Evolutionary conservation across 2,329 filamentous ascomycete genomes (phyloP), one percentile per base, ranked within the genome.

Genomic region (Penicillium sp.): DNA sequence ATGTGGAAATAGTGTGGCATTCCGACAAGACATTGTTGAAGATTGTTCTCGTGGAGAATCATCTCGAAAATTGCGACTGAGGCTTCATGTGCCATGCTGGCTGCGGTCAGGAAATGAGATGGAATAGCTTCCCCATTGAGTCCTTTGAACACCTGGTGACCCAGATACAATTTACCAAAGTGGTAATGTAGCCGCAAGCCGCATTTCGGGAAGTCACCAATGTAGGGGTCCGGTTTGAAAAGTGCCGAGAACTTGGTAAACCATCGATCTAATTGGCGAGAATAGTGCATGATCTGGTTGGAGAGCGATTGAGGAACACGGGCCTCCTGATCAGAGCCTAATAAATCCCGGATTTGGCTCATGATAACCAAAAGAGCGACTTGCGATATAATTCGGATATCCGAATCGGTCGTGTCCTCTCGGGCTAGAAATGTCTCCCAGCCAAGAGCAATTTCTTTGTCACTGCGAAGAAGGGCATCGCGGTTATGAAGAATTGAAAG

Each of bases 91-190:
- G 64, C 65, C 56, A 64, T 63, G 8, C 53, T 49, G 2, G 65
- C 64, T 6, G 65, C 60, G 6, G 56, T 55, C 18, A 61, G 43
- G 23, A 72, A 70, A 44, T 69, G 64, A 9, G 68, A 58, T 4
- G 68, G 69, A 20, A 72, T 70, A 4, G 70, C 55, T 65, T 71
- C 50, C 52, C 64, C 52, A n/a, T 64, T 62, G 3, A 78, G 67
- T 2, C 75, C 74, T 17, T 77, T 72, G 24, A 80, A 71, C 10
- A 76, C 76, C 40, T 78, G 75, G 5, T 78, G 77, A 20, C 75
- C 74, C 1, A 80, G 66, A 40, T 79, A 76, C 2, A 80, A 65
- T 49, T 76, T 73, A 5, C 75, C 77, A 60, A 79, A 80, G 51
- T 79, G 71, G 46, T 77, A 78, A 55, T 79, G 76, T 18, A 80